Percentiles rank a stretch among this genome's conserved stretches.
Evolutionary conservation across 257 asterid species (phyloP).

Genomic region (Solanum lycopersicoides): DNA sequence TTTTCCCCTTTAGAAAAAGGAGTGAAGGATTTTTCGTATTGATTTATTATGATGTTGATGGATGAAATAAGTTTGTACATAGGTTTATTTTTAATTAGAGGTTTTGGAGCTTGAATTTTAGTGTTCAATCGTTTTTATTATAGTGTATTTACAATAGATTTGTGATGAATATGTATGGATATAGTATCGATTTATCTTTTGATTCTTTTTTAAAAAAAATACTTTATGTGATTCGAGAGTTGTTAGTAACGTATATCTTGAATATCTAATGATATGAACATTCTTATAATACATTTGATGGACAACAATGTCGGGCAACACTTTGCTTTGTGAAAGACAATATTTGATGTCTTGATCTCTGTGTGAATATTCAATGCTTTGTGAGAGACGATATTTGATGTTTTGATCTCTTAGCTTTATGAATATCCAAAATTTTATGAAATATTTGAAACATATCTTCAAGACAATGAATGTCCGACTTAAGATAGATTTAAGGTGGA

Average conservation of each 20-base stretch:
- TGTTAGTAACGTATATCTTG: fast-evolving
- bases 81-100: not conserved
- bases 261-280: not conserved
- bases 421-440: not conserved
- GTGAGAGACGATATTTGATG: too few species aligned
- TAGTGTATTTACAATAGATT: fast-evolving
- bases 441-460: not conserved
- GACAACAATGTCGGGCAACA: not conserved
- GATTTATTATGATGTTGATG: not conserved
- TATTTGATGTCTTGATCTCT: not conserved
- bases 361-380: too few species aligned
- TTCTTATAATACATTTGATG: not conserved
- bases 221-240: not conserved
- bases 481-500: not conserved
- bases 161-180: not conserved
- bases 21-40: not conserved
- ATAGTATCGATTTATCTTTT: too few species aligned
- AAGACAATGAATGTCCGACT: not conserved
- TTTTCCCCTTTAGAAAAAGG: not conserved
- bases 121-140: too few species aligned
- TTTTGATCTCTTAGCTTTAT: too few species aligned
- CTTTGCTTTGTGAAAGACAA: not conserved
- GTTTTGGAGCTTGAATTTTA: fast-evolving
- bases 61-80: fast-evolving
- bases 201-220: fast-evolving